phyloP scores from a whole-genome alignment of 2,329 filamentous ascomycete species.

The Allantophomopsis cytisporea region DNA sequence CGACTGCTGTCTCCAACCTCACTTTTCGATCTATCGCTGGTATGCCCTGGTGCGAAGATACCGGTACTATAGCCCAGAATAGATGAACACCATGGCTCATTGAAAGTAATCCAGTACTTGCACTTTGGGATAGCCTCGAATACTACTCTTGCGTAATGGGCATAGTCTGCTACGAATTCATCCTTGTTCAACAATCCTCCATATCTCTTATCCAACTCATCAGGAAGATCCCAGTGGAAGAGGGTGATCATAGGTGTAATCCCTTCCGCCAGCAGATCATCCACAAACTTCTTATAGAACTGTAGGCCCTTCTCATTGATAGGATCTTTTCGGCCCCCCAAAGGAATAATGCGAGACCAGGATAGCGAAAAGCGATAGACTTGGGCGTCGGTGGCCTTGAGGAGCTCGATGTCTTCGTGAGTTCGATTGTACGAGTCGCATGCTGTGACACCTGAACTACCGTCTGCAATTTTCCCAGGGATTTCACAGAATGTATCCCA shows the following conservation, averaged over 20 bases:
- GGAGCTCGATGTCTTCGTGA: slow-evolving; percentile 60
- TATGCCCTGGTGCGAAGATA: slow-evolving; percentile 69
- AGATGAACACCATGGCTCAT: slow-evolving; percentile 78
- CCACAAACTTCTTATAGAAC: slow-evolving; percentile 67
- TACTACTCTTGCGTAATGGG: slow-evolving; percentile 62
- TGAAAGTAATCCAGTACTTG: slow-evolving; percentile 84
- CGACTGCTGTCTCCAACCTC: slow-evolving; percentile 58
- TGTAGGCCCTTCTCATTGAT: slow-evolving; percentile 67
- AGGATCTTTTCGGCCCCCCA: slow-evolving; percentile 72
- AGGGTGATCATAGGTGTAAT: slow-evolving; percentile 75
- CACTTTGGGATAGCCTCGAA: slow-evolving; percentile 66
- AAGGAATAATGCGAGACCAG: slow-evolving; percentile 73
- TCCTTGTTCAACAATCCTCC: slow-evolving; percentile 67
- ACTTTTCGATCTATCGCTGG: slow-evolving; percentile 60
- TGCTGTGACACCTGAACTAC: slow-evolving; percentile 59
- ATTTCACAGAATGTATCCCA: slow-evolving; percentile 83
- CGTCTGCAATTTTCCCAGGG: slow-evolving; percentile 72
- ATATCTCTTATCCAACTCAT: slow-evolving; percentile 67
- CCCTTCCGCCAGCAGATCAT: slow-evolving; percentile 61
- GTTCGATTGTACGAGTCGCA: slow-evolving; percentile 82
- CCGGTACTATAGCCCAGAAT: slow-evolving; percentile 71
- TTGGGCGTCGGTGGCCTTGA: slow-evolving; percentile 60
- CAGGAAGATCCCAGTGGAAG: slow-evolving; percentile 80
- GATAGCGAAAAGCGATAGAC: slow-evolving; percentile 78
- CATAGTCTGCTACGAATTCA: slow-evolving; percentile 74